Conservation (phyloP, 805 yeast genomes). For the Lipomyces kockii region DNA sequence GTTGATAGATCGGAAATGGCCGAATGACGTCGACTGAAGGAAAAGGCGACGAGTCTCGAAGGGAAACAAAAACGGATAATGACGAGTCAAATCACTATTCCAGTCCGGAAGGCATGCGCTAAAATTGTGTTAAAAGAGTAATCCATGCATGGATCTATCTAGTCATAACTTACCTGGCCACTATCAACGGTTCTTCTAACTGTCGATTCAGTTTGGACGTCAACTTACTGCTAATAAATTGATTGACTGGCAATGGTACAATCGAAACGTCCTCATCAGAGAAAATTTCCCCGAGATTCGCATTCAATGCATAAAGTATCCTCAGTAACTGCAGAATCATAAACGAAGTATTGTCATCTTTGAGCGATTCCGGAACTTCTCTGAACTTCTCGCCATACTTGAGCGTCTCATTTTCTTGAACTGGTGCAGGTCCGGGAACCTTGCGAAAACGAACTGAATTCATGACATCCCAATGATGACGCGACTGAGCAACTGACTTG, state of each 20-base stretch:
- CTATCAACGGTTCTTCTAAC: slow-evolving; percentile 84
- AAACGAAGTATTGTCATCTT: slow-evolving; percentile 27
- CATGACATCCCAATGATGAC: slow-evolving; percentile 8
- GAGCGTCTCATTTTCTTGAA: background rate
- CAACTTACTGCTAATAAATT: slow-evolving; percentile 74
- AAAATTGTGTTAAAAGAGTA: background rate
- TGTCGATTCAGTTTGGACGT: slow-evolving; percentile 87
- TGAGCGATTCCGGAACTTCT: slow-evolving; percentile 23
- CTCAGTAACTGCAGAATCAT: slow-evolving; percentile 40
- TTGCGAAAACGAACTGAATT: slow-evolving; percentile 18
- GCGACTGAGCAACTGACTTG: slow-evolving; percentile 9
- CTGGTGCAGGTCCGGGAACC: slow-evolving; percentile 30
- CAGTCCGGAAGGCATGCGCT: slow-evolving; percentile 79
- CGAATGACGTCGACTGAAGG: slow-evolving; percentile 86
- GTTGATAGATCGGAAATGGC: slow-evolving; percentile 80
- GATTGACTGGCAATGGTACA: slow-evolving; percentile 34
- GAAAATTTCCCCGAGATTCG: slow-evolving; percentile 35
- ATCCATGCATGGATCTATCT: background rate
- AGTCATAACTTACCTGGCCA: slow-evolving; percentile 51
- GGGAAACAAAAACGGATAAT: slow-evolving; percentile 83
- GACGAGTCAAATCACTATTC: slow-evolving; percentile 73
- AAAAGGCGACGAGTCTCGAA: slow-evolving; percentile 77
- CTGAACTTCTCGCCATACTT: slow-evolving; percentile 19
- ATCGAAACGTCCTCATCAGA: slow-evolving; percentile 17
- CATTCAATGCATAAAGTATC: slow-evolving; percentile 40